Percentiles rank a stretch among this genome's conserved stretches.
These are phyloP conservation scores for Dillenia suffruticosa DNA, from an alignment of 164 flowering plant genomes.

Conservation along the genomic window DNA sequence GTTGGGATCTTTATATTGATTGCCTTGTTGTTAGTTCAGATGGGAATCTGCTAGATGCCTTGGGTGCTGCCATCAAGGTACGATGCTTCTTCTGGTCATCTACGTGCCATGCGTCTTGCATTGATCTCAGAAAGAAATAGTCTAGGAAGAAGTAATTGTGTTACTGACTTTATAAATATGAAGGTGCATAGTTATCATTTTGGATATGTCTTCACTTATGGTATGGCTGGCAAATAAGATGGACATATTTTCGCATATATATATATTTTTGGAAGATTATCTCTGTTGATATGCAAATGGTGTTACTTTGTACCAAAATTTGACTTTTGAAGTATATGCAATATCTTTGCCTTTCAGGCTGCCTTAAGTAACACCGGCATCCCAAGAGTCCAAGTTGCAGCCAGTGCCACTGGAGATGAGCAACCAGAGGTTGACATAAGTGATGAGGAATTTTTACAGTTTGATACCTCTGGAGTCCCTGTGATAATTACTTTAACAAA, in stretches of 20 bases:
- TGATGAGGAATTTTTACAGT: conserved; percentile 88
- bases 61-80: conserved; percentile 97
- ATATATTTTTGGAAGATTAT: no score
- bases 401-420: conserved; percentile 49
- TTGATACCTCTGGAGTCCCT: conserved; percentile 85
- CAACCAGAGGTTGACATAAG: conserved; percentile 88
- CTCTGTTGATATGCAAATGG: no score
- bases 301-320: no score
- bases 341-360: conserved; percentile 44
- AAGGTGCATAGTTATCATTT: no score
- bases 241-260: no score
- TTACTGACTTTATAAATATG: no score
- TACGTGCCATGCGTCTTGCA: no score
- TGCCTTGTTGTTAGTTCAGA: conserved; percentile 87
- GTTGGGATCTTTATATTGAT: conserved; percentile 97
- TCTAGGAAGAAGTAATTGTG: no score
- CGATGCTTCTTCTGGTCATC: neutral
- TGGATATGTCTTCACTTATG: no score
- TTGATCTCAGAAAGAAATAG: no score
- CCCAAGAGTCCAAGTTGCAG: conserved; percentile 70
- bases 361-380: conserved; percentile 93
- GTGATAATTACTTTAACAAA: conserved; percentile 83
- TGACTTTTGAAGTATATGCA: neutral
- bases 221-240: no score
- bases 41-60: conserved; percentile 86